Percentiles rank a stretch among this genome's conserved stretches.
Evolutionary conservation across 192 early-diverging fungal genomes (phyloP).

Genomic region (Dissophora ornata): DNA sequence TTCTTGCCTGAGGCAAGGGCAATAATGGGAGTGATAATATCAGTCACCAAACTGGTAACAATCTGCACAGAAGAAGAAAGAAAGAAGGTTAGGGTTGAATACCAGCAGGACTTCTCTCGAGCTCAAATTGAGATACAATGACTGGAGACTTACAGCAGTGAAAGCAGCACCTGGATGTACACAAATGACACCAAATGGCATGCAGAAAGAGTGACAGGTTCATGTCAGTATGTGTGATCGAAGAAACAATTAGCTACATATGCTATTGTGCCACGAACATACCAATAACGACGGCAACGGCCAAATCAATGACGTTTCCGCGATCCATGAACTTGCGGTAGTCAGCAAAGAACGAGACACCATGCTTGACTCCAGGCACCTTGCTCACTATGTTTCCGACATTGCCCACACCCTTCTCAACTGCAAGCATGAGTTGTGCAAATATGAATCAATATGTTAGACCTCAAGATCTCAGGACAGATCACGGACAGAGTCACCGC

Average conservation of each 20-base stretch:
- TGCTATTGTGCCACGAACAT: constrained; percentile 31
- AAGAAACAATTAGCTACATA: no score
- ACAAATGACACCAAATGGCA: not conserved
- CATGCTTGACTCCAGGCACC: constrained; percentile 57
- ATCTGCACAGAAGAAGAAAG: constrained; percentile 18
- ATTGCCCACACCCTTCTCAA: constrained; percentile 48
- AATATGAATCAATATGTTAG: not conserved
- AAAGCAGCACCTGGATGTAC: constrained; percentile 40
- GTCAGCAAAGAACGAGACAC: constrained; percentile 61
- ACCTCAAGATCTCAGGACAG: no score
- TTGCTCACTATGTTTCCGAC: constrained; percentile 28
- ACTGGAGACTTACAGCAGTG: constrained; percentile 33
- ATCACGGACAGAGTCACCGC: no score
- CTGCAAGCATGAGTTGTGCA: constrained; percentile 1
- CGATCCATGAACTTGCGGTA: constrained; percentile 66
- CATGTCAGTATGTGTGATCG: not conserved
- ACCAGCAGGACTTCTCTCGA: no score
- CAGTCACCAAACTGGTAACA: constrained; percentile 59
- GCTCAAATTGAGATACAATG: not conserved
- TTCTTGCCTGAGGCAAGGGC: constrained; percentile 66
- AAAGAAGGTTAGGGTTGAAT: constrained; percentile 14
- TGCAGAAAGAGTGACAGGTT: no score
- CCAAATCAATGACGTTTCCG: constrained; percentile 74
- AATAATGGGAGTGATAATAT: constrained; percentile 72
- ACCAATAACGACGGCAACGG: constrained; percentile 76